These are phyloP conservation scores for Mercurialis annua DNA, from an alignment of 345 rosid species.

Conservation along the genomic window DNA sequence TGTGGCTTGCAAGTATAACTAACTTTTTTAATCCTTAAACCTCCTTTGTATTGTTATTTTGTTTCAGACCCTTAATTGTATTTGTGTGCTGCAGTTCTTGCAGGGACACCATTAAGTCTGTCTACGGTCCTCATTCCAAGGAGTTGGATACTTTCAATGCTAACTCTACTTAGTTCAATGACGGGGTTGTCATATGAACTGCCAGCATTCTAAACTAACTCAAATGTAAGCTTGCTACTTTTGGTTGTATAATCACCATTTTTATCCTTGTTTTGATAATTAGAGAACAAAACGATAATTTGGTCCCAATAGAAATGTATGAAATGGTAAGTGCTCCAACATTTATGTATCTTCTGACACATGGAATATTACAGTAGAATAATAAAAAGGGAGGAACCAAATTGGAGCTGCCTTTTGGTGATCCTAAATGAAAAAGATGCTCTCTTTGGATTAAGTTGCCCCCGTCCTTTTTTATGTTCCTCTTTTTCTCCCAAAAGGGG, in stretches of 20 bases:
- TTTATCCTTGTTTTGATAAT: no score
- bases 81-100: constrained; percentile 42
- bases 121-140: constrained; percentile 57
- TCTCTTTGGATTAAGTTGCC: constrained; percentile 6
- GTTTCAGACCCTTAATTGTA: background rate
- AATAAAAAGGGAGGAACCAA: background rate
- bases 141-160: constrained; percentile 57
- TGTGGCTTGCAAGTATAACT: constrained; percentile 73
- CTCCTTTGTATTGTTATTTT: background rate
- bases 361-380: no score
- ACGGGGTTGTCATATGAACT: no score
- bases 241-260: no score
- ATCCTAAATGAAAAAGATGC: constrained; percentile 10
- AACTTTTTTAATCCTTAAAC: background rate
- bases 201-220: no score
- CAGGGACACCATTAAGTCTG: constrained; percentile 64
- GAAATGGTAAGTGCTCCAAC: no score
- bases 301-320: no score
- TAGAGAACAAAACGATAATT: no score
- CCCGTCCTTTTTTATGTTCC: background rate
- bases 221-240: no score
- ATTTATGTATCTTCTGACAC: no score
- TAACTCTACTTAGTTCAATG: constrained; percentile 34
- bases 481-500: background rate
- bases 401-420: background rate